Evolutionary conservation across 116 monocot genomes (phyloP).

Genomic region (Iris pallida): DNA sequence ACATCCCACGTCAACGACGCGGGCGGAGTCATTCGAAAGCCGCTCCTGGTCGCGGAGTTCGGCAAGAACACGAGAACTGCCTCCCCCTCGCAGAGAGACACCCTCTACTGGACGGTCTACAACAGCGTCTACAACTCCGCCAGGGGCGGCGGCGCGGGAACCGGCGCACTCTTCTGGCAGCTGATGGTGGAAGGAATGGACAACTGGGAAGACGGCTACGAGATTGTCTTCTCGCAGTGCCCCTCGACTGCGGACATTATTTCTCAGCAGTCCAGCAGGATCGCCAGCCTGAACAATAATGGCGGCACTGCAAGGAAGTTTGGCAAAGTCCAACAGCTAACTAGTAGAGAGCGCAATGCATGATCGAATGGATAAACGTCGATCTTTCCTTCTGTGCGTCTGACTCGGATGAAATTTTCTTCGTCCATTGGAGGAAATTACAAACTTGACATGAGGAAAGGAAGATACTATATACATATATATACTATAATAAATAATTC

Average conservation of each 20-base stretch:
- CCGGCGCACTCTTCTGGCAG: conserved; percentile 42
- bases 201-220: conserved; percentile 32
- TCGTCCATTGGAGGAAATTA: no score
- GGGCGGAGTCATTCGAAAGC: conserved; percentile 8
- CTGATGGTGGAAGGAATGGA: conserved; percentile 26
- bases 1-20: conserved; percentile 25
- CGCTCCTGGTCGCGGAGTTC: conserved; percentile 34
- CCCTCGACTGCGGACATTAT: conserved; percentile 13
- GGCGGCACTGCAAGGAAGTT: no score
- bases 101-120: conserved; percentile 11
- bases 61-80: conserved; percentile 13
- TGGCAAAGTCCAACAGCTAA: no score
- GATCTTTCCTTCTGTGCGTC: no score
- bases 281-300: conserved; percentile 9
- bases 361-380: no score
- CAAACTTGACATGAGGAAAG: no score
- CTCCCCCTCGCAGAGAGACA: conserved; percentile 1
- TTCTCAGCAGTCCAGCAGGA: conserved; percentile 16
- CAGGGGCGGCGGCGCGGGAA: conserved; percentile 7
- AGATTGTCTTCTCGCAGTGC: conserved; percentile 21
- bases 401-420: no score
- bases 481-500: no score
- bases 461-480: no score
- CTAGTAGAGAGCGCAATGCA: no score
- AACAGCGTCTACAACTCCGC: conserved; percentile 22